Conservation (phyloP, 106 monocot species). For the Phalaenopsis equestris region DNA sequence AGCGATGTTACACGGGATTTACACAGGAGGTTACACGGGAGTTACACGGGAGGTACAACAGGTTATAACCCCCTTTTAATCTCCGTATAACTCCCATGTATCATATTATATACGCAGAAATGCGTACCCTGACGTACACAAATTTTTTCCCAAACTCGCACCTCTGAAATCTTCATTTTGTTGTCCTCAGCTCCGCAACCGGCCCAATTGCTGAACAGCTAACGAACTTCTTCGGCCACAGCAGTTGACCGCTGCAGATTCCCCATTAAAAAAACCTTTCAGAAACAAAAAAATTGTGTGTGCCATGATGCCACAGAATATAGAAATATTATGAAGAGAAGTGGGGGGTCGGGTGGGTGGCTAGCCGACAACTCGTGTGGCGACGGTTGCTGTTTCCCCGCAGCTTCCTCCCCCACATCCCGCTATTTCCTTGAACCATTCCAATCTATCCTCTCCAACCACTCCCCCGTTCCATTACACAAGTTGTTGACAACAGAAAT, state of each 20-base stretch:
- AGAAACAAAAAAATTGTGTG: not conserved
- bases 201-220: not conserved
- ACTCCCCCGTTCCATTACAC: slow-evolving; percentile 7
- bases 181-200: not conserved
- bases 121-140: no score
- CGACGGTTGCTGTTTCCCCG: not conserved
- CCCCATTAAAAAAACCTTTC: not conserved
- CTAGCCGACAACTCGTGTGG: slow-evolving; percentile 3
- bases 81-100: no score
- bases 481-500: not conserved
- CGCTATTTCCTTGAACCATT: not conserved
- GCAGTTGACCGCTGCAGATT: not conserved
- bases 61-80: no score
- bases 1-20: no score
- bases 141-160: no score
- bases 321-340: not conserved
- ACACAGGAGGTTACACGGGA: no score
- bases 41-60: no score
- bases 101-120: no score
- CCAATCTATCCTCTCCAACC: slow-evolving; percentile 5
- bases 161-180: no score
- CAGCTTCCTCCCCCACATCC: not conserved
- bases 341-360: not conserved
- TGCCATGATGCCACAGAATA: not conserved
- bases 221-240: not conserved